Base-by-base conservation (phyloP, 2,329 filamentous ascomycete genomes). In the Plenodomus lindquistii region DNA sequence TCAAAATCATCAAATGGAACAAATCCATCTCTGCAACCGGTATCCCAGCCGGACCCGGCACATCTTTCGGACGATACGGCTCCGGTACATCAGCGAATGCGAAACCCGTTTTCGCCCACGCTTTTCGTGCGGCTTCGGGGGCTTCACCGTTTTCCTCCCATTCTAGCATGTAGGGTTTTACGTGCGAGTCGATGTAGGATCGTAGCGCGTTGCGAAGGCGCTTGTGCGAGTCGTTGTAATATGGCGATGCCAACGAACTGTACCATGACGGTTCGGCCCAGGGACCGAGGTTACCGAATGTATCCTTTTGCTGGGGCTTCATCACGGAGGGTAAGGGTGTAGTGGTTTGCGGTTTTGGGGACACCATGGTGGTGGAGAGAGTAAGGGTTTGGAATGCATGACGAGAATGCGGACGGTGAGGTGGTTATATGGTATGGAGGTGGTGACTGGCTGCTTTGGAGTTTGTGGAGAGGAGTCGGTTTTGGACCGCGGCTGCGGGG, bases 221-320 rank as follows among this genome's bases (percentile, higher is more conserved):
- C 24, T 79, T 78, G 63, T 88, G 86, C 2, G 80, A 81, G 13
- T 79, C 75, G 21, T 79, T 85, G 74, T 88, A 88, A 71, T 87
- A 86, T 0, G 84, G 82, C 40, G 79, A 80, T 8, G 75, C 72
- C 47, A 82, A 76, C 21, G 73, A 71, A 52, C 73, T 71, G 54
- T 69, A 74, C 74, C 75, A 78, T n/a, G 75, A 70, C 6, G 76
- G 76, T 48, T 79, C 76, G 42, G 65, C 67, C 76, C 76, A 79
- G 3, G 76, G 76, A 7, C 60, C 63, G n/a, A 67, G 57, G 44
- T 70, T 70, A 22, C 66, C 67, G 20, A 70, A 68, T 2, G 65
- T 62, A 40, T 69, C 64, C 22, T 60, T 65, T 38, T 63, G 65
- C 24, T 44, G 36, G 16, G 52, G 21, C 10, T 48, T 17, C 59